Base-by-base conservation (phyloP, 2,329 filamentous ascomycete species). In the Mollisiaceae sp. region DNA sequence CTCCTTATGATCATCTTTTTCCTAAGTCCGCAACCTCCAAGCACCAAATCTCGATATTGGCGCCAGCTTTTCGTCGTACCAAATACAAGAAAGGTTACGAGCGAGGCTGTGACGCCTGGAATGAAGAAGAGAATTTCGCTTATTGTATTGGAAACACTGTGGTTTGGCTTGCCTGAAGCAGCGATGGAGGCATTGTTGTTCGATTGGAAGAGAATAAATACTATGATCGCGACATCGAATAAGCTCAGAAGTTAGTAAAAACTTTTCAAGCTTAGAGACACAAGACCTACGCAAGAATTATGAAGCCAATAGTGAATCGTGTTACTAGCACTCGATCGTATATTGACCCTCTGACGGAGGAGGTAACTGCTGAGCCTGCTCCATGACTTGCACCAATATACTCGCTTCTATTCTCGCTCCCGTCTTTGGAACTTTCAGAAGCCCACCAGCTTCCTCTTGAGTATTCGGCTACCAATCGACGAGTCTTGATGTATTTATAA, bases 271-370 rank as follows among this genome's bases (percentile, higher is more conserved):
- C 8, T 20, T 14, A 14, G 11, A 27, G 27, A 22, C 12, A 18
- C 3, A 24, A n/a, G 11, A 68, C 70, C 61, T 67, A 75, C 73
- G 69, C 74, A 50, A 83, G 69, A 12, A 80, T 75, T 2, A 79
- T 63, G 64, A 82, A 82, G 1, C 76, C 81, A 14, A 83, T 76
- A 1, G 77, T 77, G 67, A 83, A 83, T 11, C 82, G 79, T 8
- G 79, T 73, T 6, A 83, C 69, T 5, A 83, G 75, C 75, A 80
- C 82, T 47, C 73, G 76, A 67, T 83, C 80, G 67, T 83, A 83
- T 11, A 82, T 81, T 32, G 74, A 77, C 41, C 70, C 64, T 27
- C 70, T 70, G 14, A 60, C 65, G 22, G 41, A 65, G 8, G 59
- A 62, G 11, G 60, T 60, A 36, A 52, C 55, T 1, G 39, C 65